These are phyloP conservation scores for Ustilago xerochloae DNA, from an alignment of 1,284 basidiomycete species.

Conservation along the genomic window DNA sequence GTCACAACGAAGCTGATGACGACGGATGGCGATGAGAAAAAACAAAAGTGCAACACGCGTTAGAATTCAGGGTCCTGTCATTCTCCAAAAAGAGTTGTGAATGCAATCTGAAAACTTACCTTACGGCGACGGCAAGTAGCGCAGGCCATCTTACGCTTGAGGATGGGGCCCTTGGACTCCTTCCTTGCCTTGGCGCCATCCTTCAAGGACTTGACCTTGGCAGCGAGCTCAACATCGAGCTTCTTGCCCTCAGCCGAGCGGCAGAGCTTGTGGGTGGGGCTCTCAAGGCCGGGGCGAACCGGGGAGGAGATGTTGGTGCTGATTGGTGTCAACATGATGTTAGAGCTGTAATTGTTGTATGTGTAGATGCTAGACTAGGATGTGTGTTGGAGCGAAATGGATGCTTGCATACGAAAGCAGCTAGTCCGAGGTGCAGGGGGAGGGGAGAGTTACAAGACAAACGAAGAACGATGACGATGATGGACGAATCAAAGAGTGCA, in stretches of 20 bases:
- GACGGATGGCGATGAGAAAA: slow-evolving; percentile 21
- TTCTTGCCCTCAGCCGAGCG: slow-evolving; percentile 43
- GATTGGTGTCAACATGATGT: slow-evolving; percentile 48
- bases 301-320: slow-evolving; percentile 46
- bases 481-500: slow-evolving; percentile 21
- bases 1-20: slow-evolving; percentile 50
- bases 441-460: slow-evolving; percentile 5
- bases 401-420: slow-evolving; percentile 9
- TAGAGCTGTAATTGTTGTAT: background rate
- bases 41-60: slow-evolving; percentile 1
- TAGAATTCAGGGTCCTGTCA: slow-evolving; percentile 18
- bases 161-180: slow-evolving; percentile 51
- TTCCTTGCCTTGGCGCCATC: slow-evolving; percentile 43
- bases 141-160: slow-evolving; percentile 54
- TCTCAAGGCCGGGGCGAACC: slow-evolving; percentile 29
- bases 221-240: slow-evolving; percentile 46
- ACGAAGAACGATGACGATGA: slow-evolving; percentile 10
- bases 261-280: slow-evolving; percentile 48
- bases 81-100: background rate
- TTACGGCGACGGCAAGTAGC: slow-evolving; percentile 52
- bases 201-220: slow-evolving; percentile 48
- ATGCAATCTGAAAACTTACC: slow-evolving; percentile 16
- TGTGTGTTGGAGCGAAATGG: background rate
- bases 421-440: slow-evolving; percentile 26
- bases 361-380: background rate